A percentile compares a stretch with the other conserved stretches of the same genome.
These are phyloP conservation scores for Trapa bicornis DNA, from an alignment of 345 rosid species.

Conservation along the genomic window DNA sequence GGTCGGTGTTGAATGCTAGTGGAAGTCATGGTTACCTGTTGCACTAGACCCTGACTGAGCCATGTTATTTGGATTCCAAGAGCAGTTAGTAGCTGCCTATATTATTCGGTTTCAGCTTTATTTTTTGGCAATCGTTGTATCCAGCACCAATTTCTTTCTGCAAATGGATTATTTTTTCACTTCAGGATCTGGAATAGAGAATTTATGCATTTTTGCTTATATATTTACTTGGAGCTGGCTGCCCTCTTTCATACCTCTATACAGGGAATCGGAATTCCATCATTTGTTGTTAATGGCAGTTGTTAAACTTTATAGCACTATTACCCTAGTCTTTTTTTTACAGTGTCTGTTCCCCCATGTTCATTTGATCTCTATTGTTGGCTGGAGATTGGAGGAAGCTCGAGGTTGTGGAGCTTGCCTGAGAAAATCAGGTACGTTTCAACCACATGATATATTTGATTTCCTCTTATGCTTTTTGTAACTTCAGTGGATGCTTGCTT, in stretches of 20 bases:
- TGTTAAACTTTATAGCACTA: not conserved
- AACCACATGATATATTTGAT: not conserved
- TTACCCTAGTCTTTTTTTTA: not conserved
- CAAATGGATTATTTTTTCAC: conserved; percentile 9
- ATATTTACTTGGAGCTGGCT: not conserved
- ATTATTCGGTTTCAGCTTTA: conserved; percentile 5
- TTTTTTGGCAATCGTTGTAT: not conserved
- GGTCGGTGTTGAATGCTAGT: conserved; percentile 54
- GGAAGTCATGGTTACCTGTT: conserved; percentile 17
- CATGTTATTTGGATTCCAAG: not conserved
- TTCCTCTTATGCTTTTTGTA: not conserved
- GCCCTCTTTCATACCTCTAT: not conserved
- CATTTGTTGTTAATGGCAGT: not conserved
- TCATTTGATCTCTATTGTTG: not conserved
- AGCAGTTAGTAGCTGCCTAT: not conserved
- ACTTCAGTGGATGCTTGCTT: not conserved
- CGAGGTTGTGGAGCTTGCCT: not conserved
- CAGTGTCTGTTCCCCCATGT: not conserved
- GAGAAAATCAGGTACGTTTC: not conserved
- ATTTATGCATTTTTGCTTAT: conserved; percentile 5
- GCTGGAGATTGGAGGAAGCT: not conserved
- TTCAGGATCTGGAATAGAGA: conserved; percentile 4
- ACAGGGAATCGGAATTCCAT: not conserved
- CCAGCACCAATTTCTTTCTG: not conserved
- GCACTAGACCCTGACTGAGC: not conserved